Base-by-base conservation (phyloP, 2,329 filamentous ascomycete genomes). In the Mycogone perniciosa region DNA sequence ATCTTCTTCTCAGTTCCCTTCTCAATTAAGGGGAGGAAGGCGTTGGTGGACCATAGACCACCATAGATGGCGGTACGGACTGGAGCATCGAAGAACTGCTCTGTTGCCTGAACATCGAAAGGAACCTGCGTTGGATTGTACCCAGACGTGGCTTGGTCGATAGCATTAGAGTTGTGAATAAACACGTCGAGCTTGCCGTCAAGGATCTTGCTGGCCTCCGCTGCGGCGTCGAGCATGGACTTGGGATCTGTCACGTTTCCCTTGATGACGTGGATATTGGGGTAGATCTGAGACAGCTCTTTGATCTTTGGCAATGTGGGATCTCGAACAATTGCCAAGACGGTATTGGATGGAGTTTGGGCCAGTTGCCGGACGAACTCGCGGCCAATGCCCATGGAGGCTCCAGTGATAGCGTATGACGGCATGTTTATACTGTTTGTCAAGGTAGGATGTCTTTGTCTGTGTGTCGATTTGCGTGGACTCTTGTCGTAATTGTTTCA, bases 1-100 rank as follows among this genome's bases (percentile, higher is more conserved):
- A 75, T 67, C 57, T 74, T 74, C 60, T 74, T 75, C 44, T 61
- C 53, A 44, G 45, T 48, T 33, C 68, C 67, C 31, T 66, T 68
- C 11, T 63, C 56, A 29, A 75, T 56, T 26, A 75, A 61, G 0
- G 70, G 70, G 2, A 75, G 52, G 57, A 73, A 73, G 4, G 63
- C 60, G 44, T 69, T 72, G 44, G 66, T 65, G 1, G 62, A 51
- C 51, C 51, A 53, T 11, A 48, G 31, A 1, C 35, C 51, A 9
- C 51, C 51, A 13, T 41, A 53, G 35, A 68, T 56, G 34, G 64
- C 67, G 9, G 64, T 65, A 6, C 68, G 63, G 52, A 73, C 66
- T 8, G 73, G 58, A 38, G 68, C 63, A 56, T 74, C 71, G 26
- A 73, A 67, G 29, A 55, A 60, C 29, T 20, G 31, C 31, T 49